Base-by-base conservation (phyloP, 495 filamentous ascomycete genomes). In the Geoglossum glabrum region DNA sequence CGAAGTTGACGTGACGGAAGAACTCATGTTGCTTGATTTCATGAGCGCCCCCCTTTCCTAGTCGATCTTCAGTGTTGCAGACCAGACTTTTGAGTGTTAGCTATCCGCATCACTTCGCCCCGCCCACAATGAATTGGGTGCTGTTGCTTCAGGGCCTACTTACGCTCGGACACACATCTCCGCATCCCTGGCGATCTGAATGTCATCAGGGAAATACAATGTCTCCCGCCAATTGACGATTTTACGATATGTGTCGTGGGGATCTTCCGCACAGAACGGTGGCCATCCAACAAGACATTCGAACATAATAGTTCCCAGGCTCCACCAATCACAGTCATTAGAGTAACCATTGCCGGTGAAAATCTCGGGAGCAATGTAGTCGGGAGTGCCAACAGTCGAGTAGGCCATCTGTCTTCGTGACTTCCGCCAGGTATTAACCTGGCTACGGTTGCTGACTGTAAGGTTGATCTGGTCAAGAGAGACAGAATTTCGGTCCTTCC, bases 211-310 rank as follows among this genome's bases (percentile, higher is more conserved):
- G 78, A 99, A 97, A 72, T 95, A 94, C 1, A 99, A 76, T 50
- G 89, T 85, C 58, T 93, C 83, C 30, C 85, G 80, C 92, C 92
- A 99, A 73, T 96, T 93, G 61, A 99, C 87, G 64, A 99, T 99
- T 77, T 99, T 99, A 49, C 90, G 85, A 70, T 99, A 99, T 2
- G 92, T 97, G 64, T 99, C 92, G 65, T 90, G 89, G 38, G 86
- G 84, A 64, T 97, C 93, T 69, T 97, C 92, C 27, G 90, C 92
- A 64, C 92, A 99, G 80, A 99, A 99, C 5, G 92, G 92, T 56
- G 92, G 92, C 92, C 92, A 99, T 57, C 92, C 92, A 59, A 99
- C 88, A 52, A 97, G 79, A 73, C 92, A 99, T 69, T 99, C 92
- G 64, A 97, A 99, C 92, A 97, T 99, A 72, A 99, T 99, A 33